Base-by-base conservation (phyloP, 2,329 filamentous ascomycete genomes). In the Graphiopsis chlorocephala region DNA sequence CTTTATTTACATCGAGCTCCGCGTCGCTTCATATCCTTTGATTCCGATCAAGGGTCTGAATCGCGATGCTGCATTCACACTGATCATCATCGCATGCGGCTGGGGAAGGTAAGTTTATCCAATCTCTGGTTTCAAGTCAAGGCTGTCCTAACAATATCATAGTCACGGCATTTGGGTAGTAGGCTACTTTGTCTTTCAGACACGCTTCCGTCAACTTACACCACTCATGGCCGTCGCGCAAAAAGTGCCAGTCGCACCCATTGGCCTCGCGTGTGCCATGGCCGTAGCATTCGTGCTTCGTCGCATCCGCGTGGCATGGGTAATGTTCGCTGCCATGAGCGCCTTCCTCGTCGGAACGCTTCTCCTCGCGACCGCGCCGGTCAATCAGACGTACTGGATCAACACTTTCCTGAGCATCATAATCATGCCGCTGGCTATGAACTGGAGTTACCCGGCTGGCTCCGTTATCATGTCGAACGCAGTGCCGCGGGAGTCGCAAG, bases 381-480 rank as follows among this genome's bases (percentile, higher is more conserved):
- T 82, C 0, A 68, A 80, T 5, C 86, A 89, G 72, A 82, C 77
- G 0, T 90, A 90, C 75, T 91, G 88, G 88, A 79, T 78, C 20
- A 84, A 88, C 67, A 80, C 83, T 0, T 90, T 91, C 70, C 80
- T 88, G 10, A 80, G 80, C 3, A 78, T 85, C 6, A 26, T 89
- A 4, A 70, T 90, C 57, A 67, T 77, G 66, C 71, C 61, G 85
- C 72, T 71, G 68, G 86, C 86, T 1, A 87, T 89, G 83, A 86
- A 90, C 72, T 88, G 89, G 81, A 85, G 81, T 1, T 88, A 88
- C 69, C 88, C 88, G 0, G 84, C 86, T 0, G 86, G 85, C 0
- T 88, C 83, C 0, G 72, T 90, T 12, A 81, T 90, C 33, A 77
- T 90, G 14, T 85, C 82, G 25, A 83, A 88, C 67, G 77, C 77